Evolutionary conservation across 208 protist species (phyloP).

Genomic region (Crithidia expoeki): DNA sequence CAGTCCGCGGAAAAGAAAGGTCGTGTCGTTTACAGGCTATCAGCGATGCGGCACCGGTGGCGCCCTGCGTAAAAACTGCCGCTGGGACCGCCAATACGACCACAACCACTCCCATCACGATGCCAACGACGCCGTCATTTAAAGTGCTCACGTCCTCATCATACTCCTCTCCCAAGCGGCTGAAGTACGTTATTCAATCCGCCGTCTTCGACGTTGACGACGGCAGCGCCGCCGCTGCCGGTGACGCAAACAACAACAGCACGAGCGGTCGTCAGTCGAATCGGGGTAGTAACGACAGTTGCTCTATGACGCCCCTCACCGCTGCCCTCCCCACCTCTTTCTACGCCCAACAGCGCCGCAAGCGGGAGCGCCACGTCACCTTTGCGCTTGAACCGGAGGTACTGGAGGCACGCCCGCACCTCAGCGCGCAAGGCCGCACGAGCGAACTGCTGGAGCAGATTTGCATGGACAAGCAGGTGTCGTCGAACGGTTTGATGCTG

Average conservation of each 20-base stretch:
- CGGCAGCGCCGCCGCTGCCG: neutral
- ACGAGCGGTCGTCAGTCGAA: neutral
- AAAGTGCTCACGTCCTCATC: neutral
- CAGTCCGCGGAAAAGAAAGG: neutral
- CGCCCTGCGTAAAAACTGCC: conserved; percentile 9
- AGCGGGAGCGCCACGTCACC: conserved; percentile 26
- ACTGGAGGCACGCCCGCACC: conserved; percentile 26
- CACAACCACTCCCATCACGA: neutral
- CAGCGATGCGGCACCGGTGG: conserved; percentile 5
- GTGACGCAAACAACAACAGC: neutral
- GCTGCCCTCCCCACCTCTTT: neutral
- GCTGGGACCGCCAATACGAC: neutral
- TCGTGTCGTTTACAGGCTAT: neutral
- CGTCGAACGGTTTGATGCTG: conserved; percentile 19
- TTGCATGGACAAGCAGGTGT: conserved; percentile 32
- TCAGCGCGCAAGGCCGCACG: conserved; percentile 27
- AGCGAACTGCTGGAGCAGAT: conserved; percentile 34
- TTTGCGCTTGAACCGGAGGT: conserved; percentile 37
- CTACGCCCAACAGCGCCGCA: conserved; percentile 3
- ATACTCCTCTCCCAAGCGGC: conserved; percentile 14
- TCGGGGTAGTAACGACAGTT: neutral
- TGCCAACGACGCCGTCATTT: neutral
- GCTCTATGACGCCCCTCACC: neutral
- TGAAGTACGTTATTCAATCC: conserved; percentile 37
- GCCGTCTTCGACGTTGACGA: conserved; percentile 11